phyloP scores from a whole-genome alignment of 2,329 filamentous ascomycete genomes.

The Aureobasidium sp. region DNA sequence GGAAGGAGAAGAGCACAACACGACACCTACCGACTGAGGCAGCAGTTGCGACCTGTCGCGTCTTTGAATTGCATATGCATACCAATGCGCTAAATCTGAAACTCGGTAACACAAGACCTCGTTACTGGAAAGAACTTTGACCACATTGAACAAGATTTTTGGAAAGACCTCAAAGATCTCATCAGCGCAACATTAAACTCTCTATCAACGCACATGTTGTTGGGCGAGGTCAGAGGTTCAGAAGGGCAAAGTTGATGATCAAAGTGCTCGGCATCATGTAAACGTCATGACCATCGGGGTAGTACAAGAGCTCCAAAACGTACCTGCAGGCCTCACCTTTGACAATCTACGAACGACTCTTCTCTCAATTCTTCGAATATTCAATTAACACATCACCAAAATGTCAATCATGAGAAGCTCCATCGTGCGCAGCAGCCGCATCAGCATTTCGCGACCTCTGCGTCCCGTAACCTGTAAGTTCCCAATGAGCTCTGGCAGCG shows the following conservation, averaged over 20 bases:
- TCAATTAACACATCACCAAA: not conserved
- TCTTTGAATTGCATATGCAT: not conserved
- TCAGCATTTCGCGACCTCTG: not conserved
- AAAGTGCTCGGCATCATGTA: not conserved
- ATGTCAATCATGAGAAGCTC: constrained; percentile 13
- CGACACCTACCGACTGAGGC: not conserved
- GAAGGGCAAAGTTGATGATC: not conserved
- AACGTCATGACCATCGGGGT: constrained; percentile 4
- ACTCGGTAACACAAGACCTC: not conserved
- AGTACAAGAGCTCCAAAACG: not conserved
- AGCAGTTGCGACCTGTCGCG: not conserved
- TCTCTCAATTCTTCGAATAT: not conserved
- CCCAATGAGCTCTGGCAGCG: not conserved
- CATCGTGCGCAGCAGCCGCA: constrained; percentile 11
- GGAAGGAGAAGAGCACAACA: not conserved
- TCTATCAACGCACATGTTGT: not conserved
- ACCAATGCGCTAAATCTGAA: not conserved
- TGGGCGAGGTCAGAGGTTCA: not conserved
- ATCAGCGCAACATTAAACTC: no score
- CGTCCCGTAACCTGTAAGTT: not conserved
- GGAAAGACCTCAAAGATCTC: no score
- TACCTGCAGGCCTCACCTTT: not conserved
- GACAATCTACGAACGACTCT: not conserved
- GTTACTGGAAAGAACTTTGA: not conserved
- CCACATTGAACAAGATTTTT: not conserved